phyloP scores from a whole-genome alignment of 805 yeast genomes.

The Starmerella sirachaensis region DNA sequence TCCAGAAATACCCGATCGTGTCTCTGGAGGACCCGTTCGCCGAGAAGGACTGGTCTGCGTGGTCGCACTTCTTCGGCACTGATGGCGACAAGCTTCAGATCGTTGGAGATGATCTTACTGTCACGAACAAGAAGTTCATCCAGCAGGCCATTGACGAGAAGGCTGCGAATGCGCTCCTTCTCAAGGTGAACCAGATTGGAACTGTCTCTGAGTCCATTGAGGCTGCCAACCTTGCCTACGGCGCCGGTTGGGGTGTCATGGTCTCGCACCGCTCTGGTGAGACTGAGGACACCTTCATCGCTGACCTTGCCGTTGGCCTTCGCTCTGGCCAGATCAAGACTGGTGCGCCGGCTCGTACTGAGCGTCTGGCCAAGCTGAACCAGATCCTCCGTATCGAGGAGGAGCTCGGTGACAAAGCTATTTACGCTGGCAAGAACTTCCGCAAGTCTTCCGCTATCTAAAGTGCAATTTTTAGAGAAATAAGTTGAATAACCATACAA shows the following conservation, averaged over 20 bases:
- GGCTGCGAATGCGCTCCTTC: constrained; percentile 85
- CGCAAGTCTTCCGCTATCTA: constrained; percentile 37
- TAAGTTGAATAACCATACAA: no score
- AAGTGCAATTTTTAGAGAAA: no score
- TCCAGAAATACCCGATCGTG: constrained; percentile 90
- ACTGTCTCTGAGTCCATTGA: constrained; percentile 88
- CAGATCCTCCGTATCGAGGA: constrained; percentile 97
- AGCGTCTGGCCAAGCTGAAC: constrained; percentile 98
- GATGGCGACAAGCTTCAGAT: constrained; percentile 54
- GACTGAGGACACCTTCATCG: constrained; percentile 97
- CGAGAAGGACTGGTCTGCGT: constrained; percentile 99
- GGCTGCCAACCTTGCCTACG: constrained; percentile 91
- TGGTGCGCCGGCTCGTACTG: constrained; percentile 99
- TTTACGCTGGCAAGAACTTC: constrained; percentile 90
- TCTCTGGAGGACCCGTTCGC: constrained; percentile 98
- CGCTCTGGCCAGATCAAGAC: constrained; percentile 98
- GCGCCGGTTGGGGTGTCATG: constrained; percentile 99
- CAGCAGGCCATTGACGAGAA: constrained; percentile 92
- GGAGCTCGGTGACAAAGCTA: constrained; percentile 94
- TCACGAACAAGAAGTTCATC: constrained; percentile 93
- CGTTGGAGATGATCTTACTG: constrained; percentile 97
- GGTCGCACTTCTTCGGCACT: constrained; percentile 70
- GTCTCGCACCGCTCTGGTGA: constrained; percentile 99
- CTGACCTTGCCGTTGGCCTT: constrained; percentile 95
- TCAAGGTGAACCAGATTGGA: constrained; percentile 99